Evolutionary conservation across 805 yeast species (phyloP), one percentile per base, ranked within the genome.

Genomic region (Spathaspora sp.): DNA sequence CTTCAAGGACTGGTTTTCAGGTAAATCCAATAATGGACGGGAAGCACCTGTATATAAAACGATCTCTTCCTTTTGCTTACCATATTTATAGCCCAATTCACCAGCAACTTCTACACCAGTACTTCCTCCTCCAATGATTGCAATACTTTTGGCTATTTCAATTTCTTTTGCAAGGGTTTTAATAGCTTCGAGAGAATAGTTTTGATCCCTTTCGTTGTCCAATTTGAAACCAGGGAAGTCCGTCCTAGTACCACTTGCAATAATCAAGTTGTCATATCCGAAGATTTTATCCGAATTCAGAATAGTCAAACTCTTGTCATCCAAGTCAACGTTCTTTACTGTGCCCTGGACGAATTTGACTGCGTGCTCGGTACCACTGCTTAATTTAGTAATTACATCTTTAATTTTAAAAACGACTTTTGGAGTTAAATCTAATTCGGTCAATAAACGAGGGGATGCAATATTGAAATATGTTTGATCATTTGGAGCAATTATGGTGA

Each of bases 21-120:
- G 35, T 18, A 47, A 47, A 1, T 42, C 47, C 10, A 35, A 26
- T 50, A 61, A 52, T 9, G 63, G 63, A 23, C 46, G 51, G 45
- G 44, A 4, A 47, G 63, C 16, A 46, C 66, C 68, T 7, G 69
- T 57, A 52, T 56, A 60, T 35, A 67, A 55, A 7, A 61, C 57
- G 16, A 67, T 62, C 48, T 29, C 48, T 18, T 56, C 40, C 26
- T 57, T 53, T 17, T 49, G 46, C 5, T 48, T 47, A 11, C 60
- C 57, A 44, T 49, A 62, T 12, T 42, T 48, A 17, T 32, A 51
- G 2, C 66, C 75, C 31, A 73, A 57, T 49, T 73, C 78, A 10
- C 72, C 75, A 7, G 74, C 68, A 11, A 60, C 44, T 52, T 73
- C 77, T 10, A 71, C 73, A 4, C 75, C 75, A 14, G 75, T 66